These are phyloP conservation scores for Rhizoctonia solani DNA, from an alignment of 1,284 basidiomycete genomes.

Conservation along the genomic window DNA sequence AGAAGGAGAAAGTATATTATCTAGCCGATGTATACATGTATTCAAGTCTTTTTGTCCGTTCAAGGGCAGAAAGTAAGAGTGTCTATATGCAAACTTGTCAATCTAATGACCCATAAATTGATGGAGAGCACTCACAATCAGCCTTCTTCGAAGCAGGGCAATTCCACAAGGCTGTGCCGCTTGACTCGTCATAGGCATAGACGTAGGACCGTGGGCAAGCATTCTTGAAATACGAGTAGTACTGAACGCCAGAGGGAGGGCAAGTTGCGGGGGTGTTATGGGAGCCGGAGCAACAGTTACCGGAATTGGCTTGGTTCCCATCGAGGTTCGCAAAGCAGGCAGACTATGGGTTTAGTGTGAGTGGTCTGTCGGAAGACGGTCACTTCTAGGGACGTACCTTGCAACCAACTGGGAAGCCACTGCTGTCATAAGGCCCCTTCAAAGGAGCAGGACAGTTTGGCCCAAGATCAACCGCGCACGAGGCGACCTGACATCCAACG, in stretches of 20 bases:
- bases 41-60: constrained; percentile 37
- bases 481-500: constrained; percentile 55
- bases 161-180: constrained; percentile 14
- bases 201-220: no score
- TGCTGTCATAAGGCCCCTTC: constrained; percentile 54
- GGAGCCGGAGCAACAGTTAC: constrained; percentile 60
- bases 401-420: constrained; percentile 60
- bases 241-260: background rate
- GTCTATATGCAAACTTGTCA: background rate
- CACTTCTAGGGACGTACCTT: constrained; percentile 43
- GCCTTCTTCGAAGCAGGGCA: constrained; percentile 15
- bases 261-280: constrained; percentile 53
- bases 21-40: constrained; percentile 43
- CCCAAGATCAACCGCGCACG: constrained; percentile 60
- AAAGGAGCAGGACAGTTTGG: no score
- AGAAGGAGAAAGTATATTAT: no score
- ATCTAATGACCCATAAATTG: no score
- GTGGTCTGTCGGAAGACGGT: constrained; percentile 13
- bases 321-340: constrained; percentile 59
- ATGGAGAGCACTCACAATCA: constrained; percentile 33
- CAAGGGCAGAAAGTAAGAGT: no score
- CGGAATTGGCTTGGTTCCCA: no score
- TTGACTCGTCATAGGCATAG: constrained; percentile 18
- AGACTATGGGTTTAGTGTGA: constrained; percentile 35
- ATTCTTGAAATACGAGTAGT: no score